Conservation (phyloP, 371 early-diverging fungal genomes). For the Dichotomocladium elegans region DNA sequence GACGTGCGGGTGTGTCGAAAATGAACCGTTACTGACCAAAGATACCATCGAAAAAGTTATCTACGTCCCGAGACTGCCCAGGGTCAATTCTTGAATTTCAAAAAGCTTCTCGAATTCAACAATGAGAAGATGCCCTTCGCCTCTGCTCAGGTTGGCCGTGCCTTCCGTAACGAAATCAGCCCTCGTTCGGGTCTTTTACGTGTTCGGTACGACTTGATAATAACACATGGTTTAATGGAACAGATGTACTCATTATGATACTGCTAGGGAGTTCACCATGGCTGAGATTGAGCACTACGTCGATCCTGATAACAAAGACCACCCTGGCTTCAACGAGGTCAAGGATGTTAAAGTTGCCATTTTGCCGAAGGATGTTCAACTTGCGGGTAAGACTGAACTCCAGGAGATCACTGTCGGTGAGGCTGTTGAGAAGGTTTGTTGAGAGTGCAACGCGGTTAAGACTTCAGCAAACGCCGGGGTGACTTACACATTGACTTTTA, state of each 20-base stretch:
- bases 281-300: conserved; percentile 99
- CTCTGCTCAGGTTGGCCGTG: conserved; percentile 97
- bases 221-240: too few relatives aligned
- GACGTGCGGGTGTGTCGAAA: background rate
- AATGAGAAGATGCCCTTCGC: conserved; percentile 99
- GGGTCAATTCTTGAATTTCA: conserved; percentile 99
- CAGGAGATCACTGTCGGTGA: conserved; percentile 85
- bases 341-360: conserved; percentile 74
- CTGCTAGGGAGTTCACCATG: conserved; percentile 97
- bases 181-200: conserved; percentile 97
- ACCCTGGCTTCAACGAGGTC: conserved; percentile 88
- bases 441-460: too few relatives aligned
- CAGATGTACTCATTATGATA: too few relatives aligned
- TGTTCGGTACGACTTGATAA: conserved; percentile 73
- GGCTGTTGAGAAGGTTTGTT: conserved; percentile 75
- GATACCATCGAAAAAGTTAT: too few relatives aligned
- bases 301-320: conserved; percentile 92
- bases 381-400: conserved; percentile 71
- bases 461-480: too few relatives aligned
- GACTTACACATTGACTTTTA: conserved; percentile 8
- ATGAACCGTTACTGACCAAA: background rate
- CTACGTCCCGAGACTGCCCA: conserved; percentile 99
- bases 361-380: conserved; percentile 77
- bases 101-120: conserved; percentile 96
- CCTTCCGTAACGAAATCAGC: conserved; percentile 99